Percentiles rank a stretch among this genome's conserved stretches.
Evolutionary conservation across 805 yeast species (phyloP).

Genomic region (Pichia sporocuriosa): DNA sequence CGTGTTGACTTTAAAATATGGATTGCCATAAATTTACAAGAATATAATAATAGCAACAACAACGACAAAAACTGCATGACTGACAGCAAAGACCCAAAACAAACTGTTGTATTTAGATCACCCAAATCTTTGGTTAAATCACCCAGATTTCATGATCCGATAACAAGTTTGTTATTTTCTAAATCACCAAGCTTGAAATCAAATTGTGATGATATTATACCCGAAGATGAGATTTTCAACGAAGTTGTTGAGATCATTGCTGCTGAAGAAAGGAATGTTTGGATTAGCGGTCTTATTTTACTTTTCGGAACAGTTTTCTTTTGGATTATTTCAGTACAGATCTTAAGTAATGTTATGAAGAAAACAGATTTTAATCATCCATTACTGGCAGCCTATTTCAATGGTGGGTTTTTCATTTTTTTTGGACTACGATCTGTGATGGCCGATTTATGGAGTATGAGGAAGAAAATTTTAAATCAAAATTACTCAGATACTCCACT

Average conservation of each 20-base stretch:
- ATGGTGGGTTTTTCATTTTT: conserved; percentile 42
- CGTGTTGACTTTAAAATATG: too few species aligned
- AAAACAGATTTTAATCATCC: conserved; percentile 45
- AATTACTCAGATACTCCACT: too few species aligned
- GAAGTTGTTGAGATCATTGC: conserved; percentile 29
- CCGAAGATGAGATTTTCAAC: conserved; percentile 22
- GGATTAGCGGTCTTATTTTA: conserved; percentile 38
- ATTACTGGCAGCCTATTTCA: conserved; percentile 37
- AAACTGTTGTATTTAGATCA: conserved; percentile 4
- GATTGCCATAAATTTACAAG: too few species aligned
- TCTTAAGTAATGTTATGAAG: conserved; percentile 43
- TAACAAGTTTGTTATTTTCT: conserved; percentile 4
- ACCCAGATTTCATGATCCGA: conserved; percentile 7
- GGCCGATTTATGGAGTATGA: not conserved
- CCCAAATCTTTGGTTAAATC: conserved; percentile 11
- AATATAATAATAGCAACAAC: too few species aligned
- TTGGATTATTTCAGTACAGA: conserved; percentile 45
- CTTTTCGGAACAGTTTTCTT: conserved; percentile 36
- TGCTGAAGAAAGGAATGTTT: conserved; percentile 35
- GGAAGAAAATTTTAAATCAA: too few species aligned
- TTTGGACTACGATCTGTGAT: conserved; percentile 36
- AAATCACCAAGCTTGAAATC: conserved; percentile 16
- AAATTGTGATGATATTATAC: conserved; percentile 8
- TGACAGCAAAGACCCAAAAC: not conserved
- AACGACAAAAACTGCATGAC: not conserved